Conservation (phyloP, 1,139 yeast species). For the Pneumocystis sp. region DNA sequence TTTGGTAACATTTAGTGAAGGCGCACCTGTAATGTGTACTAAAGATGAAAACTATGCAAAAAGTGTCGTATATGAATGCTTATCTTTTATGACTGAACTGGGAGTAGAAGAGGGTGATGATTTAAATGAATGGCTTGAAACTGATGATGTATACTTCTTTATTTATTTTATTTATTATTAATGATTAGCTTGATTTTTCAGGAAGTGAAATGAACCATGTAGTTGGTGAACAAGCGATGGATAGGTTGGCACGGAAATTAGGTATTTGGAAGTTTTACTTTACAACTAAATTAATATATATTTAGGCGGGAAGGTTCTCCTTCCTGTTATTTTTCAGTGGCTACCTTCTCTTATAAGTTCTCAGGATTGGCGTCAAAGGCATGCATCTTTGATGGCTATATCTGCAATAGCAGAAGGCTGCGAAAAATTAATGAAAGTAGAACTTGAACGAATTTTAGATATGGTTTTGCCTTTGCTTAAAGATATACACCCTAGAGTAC, state of each 20-base stretch:
- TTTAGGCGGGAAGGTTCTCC: slow-evolving; percentile 60
- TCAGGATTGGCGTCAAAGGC: slow-evolving; percentile 80
- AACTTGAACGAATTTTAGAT: slow-evolving; percentile 67
- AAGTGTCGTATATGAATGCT: slow-evolving; percentile 55
- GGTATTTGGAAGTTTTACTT: background rate
- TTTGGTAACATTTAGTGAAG: slow-evolving; percentile 77
- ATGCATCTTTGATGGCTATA: slow-evolving; percentile 92
- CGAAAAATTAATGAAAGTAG: slow-evolving; percentile 69
- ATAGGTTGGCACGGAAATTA: slow-evolving; percentile 68
- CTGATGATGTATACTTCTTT: slow-evolving; percentile 34
- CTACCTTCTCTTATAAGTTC: slow-evolving; percentile 71
- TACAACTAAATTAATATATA: background rate
- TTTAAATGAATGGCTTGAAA: slow-evolving; percentile 65
- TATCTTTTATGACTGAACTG: slow-evolving; percentile 83
- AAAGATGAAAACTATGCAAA: slow-evolving; percentile 58
- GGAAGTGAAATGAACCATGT: slow-evolving; percentile 65
- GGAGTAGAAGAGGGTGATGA: slow-evolving; percentile 74
- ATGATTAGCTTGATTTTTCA: slow-evolving; percentile 37
- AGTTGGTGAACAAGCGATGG: slow-evolving; percentile 87
- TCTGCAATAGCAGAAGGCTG: slow-evolving; percentile 98
- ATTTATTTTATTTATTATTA: background rate
- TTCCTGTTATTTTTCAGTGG: slow-evolving; percentile 73
- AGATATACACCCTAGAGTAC: slow-evolving; percentile 85
- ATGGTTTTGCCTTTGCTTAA: slow-evolving; percentile 67
- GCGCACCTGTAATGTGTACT: slow-evolving; percentile 91